Evolutionary conservation across 2,329 filamentous ascomycete species (phyloP).

Genomic region (Hymenoscyphus repandus): DNA sequence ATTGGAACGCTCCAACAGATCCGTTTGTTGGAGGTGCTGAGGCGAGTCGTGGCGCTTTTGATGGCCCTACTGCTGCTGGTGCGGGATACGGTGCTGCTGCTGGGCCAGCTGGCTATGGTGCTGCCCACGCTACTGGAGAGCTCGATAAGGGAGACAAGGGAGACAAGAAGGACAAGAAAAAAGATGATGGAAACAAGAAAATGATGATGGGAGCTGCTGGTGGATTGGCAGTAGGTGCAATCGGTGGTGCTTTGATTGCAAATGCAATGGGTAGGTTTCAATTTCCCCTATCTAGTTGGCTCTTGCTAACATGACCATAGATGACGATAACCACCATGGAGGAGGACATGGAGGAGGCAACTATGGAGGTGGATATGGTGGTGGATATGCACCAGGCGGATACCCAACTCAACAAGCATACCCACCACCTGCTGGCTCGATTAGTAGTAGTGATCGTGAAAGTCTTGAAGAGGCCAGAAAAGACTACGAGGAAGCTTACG

Average conservation of each 20-base stretch:
- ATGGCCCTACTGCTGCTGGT: constrained; percentile 1
- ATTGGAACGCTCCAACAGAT: constrained; percentile 22
- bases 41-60: constrained; percentile 22
- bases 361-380: constrained; percentile 1
- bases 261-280: constrained; percentile 47
- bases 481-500: constrained; percentile 46
- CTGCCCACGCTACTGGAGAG: constrained; percentile 6
- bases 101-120: constrained; percentile 19
- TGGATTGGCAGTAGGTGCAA: constrained; percentile 49
- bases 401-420: constrained; percentile 15
- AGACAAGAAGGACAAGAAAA: constrained; percentile 34
- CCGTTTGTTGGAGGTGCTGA: constrained; percentile 42
- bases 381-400: constrained; percentile 1
- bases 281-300: constrained; percentile 22
- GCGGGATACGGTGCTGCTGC: constrained; percentile 10
- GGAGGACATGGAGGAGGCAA: neutral
- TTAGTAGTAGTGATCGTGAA: constrained; percentile 47
- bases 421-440: constrained; percentile 10
- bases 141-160: constrained; percentile 11
- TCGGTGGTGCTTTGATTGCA: constrained; percentile 53
- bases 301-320: constrained; percentile 23
- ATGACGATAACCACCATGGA: constrained; percentile 29
- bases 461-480: constrained; percentile 48
- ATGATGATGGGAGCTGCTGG: constrained; percentile 51
- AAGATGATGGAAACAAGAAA: constrained; percentile 38